phyloP scores from a whole-genome alignment of 2,329 filamentous ascomycete genomes.

The Epichloe hybrida region DNA sequence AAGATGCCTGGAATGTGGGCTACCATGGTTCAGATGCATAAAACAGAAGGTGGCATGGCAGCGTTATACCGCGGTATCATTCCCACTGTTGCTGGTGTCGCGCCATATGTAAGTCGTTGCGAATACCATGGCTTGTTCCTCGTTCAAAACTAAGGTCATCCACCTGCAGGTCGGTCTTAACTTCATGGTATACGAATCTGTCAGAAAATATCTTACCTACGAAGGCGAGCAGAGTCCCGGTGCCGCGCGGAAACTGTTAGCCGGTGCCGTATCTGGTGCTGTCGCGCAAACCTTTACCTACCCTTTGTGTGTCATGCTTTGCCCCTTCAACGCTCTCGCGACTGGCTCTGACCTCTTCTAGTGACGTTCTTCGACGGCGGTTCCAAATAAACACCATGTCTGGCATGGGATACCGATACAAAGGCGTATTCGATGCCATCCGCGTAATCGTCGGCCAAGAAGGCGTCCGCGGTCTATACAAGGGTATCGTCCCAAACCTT shows the following conservation, averaged over 20 bases:
- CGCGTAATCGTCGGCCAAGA: slow-evolving; percentile 71
- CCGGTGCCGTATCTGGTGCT: slow-evolving; percentile 87
- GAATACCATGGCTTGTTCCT: neutral
- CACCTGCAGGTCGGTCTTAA: slow-evolving; percentile 71
- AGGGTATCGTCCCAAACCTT: slow-evolving; percentile 88
- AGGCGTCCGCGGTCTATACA: slow-evolving; percentile 77
- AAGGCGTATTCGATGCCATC: slow-evolving; percentile 71
- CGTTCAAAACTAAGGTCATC: slow-evolving; percentile 8
- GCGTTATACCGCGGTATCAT: slow-evolving; percentile 92
- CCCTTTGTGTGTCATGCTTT: slow-evolving; percentile 59
- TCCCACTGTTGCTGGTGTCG: slow-evolving; percentile 87
- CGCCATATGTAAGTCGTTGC: slow-evolving; percentile 58
- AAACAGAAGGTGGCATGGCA: slow-evolving; percentile 68
- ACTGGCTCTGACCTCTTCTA: slow-evolving; percentile 22
- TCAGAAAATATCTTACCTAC: slow-evolving; percentile 69
- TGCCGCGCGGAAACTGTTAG: slow-evolving; percentile 66
- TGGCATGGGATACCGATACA: slow-evolving; percentile 94
- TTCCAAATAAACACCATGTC: slow-evolving; percentile 99
- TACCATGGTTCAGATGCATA: slow-evolving; percentile 75
- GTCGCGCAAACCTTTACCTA: slow-evolving; percentile 97
- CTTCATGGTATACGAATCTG: slow-evolving; percentile 95
- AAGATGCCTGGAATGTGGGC: slow-evolving; percentile 86
- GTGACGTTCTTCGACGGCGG: slow-evolving; percentile 79
- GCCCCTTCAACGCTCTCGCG: neutral
- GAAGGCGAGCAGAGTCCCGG: slow-evolving; percentile 78